A percentile compares a stretch with the other conserved stretches of the same genome.
Evolutionary conservation across 2,329 filamentous ascomycete genomes (phyloP).

Genomic region (Pseudogymnoascus sp.): DNA sequence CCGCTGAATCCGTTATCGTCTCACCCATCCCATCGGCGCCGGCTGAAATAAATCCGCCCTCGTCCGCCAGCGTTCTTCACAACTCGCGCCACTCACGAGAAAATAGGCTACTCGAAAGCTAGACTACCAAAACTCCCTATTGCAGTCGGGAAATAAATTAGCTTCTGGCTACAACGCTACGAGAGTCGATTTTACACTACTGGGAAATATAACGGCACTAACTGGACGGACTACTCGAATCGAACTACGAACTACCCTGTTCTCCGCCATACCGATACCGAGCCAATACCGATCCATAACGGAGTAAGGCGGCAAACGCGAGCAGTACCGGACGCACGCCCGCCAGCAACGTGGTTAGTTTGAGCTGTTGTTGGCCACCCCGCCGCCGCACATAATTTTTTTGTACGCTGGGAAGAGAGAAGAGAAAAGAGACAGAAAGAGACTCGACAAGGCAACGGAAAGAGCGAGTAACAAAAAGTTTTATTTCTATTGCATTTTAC

Average conservation of each 20-base stretch:
- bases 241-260: neutral
- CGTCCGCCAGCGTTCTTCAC: no score
- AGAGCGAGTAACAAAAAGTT: neutral
- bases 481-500: neutral
- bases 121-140: no score
- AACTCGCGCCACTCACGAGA: no score
- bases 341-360: neutral
- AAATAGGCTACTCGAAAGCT: no score
- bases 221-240: no score
- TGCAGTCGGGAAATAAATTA: no score
- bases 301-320: neutral
- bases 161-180: no score
- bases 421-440: neutral
- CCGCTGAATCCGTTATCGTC: no score
- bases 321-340: neutral
- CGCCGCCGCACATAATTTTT: neutral
- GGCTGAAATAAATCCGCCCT: no score
- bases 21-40: no score
- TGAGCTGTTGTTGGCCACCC: neutral
- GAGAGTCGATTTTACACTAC: no score
- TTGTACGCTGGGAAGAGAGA: neutral
- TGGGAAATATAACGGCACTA: no score
- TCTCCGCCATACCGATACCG: neutral
- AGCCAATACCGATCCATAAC: neutral
- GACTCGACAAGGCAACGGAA: neutral